These are phyloP conservation scores for Pseudogymnoascus pannorum DNA, from an alignment of 2,329 filamentous ascomycete species.

Conservation along the genomic window DNA sequence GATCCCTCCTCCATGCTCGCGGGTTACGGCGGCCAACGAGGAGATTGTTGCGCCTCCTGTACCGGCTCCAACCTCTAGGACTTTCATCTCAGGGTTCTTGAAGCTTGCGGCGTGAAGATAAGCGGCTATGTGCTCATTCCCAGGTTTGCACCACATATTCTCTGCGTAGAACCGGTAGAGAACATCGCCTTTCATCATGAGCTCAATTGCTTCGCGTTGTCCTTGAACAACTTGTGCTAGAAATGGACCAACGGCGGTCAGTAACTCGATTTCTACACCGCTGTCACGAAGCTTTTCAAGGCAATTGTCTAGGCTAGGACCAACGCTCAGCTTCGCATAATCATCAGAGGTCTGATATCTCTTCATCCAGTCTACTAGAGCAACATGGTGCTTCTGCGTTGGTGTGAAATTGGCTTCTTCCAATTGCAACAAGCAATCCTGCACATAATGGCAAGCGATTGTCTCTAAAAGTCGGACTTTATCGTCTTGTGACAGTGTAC, in stretches of 20 bases:
- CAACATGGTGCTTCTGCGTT: neutral
- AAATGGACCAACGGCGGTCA: conserved; percentile 8
- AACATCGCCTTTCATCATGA: conserved; percentile 11
- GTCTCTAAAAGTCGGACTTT: neutral
- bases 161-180: conserved; percentile 13
- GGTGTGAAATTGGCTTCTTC: neutral
- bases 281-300: neutral
- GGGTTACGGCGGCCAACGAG: conserved; percentile 7
- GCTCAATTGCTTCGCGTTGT: conserved; percentile 8
- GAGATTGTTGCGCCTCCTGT: conserved; percentile 10
- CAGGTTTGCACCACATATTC: neutral
- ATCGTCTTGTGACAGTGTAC: neutral
- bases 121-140: neutral
- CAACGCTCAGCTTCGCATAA: conserved; percentile 8
- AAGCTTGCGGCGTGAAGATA: neutral
- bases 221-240: conserved; percentile 10
- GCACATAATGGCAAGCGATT: neutral
- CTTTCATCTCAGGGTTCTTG: conserved; percentile 11
- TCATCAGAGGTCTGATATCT: conserved; percentile 10
- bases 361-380: conserved; percentile 13
- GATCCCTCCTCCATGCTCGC: neutral
- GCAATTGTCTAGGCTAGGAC: neutral
- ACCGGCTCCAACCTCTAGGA: conserved; percentile 13
- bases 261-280: conserved; percentile 12
- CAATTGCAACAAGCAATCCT: neutral